phyloP scores from a whole-genome alignment of 306 rosid species.

The Malus sieversii region DNA sequence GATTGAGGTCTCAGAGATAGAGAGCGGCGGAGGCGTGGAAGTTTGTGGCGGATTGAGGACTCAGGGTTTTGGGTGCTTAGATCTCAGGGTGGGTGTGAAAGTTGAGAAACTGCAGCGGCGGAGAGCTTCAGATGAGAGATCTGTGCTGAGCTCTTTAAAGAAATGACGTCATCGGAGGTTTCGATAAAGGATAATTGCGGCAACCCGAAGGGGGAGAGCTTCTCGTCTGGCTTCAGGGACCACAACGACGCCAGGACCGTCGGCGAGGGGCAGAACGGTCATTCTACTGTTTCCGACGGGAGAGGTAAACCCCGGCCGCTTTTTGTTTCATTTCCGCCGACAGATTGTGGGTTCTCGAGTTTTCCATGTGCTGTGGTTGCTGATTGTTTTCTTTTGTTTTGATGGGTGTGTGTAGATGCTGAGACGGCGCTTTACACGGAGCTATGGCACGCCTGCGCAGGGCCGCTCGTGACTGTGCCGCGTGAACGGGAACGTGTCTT shows the following conservation, averaged over 20 bases:
- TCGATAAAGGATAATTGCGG: conserved; percentile 44
- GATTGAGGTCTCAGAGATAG: conserved; percentile 1
- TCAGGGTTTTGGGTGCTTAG: neutral
- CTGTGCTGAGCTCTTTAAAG: conserved; percentile 39
- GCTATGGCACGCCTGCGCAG: conserved; percentile 98
- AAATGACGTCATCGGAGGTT: conserved; percentile 65
- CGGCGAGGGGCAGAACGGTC: conserved; percentile 33
- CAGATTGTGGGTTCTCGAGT: neutral
- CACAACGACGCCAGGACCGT: conserved; percentile 24
- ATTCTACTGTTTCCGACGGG: conserved; percentile 10
- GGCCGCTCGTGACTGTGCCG: conserved; percentile 91
- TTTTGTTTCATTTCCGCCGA: neutral
- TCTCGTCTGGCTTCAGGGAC: conserved; percentile 22
- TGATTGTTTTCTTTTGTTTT: neutral
- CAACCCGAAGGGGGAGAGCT: conserved; percentile 40
- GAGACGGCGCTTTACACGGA: conserved; percentile 75
- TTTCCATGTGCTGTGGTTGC: neutral
- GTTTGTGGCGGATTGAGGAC: neutral
- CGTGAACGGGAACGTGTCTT: conserved; percentile 68
- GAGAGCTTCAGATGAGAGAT: conserved; percentile 48
- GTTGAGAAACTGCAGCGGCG: neutral
- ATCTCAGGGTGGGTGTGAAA: neutral
- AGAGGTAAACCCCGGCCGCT: conserved; percentile 29
- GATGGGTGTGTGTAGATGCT: conserved; percentile 38
- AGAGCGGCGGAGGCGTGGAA: neutral